Evolutionary conservation across 1,139 yeast species (phyloP).

Genomic region (Saccharomycopsis crataegensis): DNA sequence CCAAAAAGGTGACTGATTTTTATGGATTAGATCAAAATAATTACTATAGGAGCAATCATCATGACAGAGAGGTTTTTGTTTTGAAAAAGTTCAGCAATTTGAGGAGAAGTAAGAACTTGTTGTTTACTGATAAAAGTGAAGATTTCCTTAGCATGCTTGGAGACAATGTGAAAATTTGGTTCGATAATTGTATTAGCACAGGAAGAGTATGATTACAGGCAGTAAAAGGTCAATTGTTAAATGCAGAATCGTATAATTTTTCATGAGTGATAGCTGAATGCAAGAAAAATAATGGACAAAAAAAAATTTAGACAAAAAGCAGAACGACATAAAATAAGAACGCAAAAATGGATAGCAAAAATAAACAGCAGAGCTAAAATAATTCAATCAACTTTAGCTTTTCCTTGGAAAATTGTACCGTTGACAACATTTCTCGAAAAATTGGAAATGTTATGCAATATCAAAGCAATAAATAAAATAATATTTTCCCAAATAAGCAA

Average conservation of each 20-base stretch:
- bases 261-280: not conserved
- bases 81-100: slow-evolving; percentile 14
- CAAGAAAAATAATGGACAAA: not conserved
- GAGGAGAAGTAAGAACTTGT: slow-evolving; percentile 6
- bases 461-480: not conserved
- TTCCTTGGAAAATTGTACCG: not conserved
- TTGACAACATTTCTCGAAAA: not conserved
- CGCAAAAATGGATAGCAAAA: not conserved
- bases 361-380: not conserved
- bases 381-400: not conserved
- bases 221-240: not conserved
- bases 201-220: slow-evolving; percentile 8
- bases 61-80: slow-evolving; percentile 12
- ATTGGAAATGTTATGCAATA: not conserved
- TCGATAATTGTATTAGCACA: slow-evolving; percentile 12
- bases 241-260: not conserved
- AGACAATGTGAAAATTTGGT: slow-evolving; percentile 16
- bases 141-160: slow-evolving; percentile 19
- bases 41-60: not conserved
- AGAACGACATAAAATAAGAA: not conserved
- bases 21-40: not conserved
- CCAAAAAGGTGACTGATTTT: no score
- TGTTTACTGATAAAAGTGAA: slow-evolving; percentile 15
- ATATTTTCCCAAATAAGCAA: not conserved
- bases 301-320: not conserved